Conservation (phyloP, 1,139 yeast genomes). For the Scheffersomyces cryptocercus region DNA sequence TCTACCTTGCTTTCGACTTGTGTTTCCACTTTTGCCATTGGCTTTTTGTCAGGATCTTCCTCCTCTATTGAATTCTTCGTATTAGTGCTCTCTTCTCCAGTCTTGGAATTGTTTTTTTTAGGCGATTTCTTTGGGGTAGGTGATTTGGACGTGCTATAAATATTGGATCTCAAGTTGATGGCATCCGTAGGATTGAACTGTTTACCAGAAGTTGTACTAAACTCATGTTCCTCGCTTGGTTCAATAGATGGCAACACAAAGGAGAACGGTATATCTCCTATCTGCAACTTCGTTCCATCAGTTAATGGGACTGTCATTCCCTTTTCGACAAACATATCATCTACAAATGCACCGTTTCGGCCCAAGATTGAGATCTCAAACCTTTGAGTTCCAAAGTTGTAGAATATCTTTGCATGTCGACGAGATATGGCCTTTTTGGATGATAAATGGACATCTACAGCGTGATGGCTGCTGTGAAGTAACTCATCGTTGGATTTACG, state of each 20-base stretch:
- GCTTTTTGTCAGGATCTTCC: background rate
- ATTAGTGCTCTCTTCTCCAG: conserved; percentile 8
- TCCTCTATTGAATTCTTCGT: background rate
- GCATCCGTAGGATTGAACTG: conserved; percentile 57
- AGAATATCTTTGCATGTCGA: conserved; percentile 90
- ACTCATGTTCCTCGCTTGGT: conserved; percentile 25
- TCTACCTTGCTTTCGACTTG: background rate
- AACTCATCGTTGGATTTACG: conserved; percentile 72
- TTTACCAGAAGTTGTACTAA: conserved; percentile 19
- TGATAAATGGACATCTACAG: conserved; percentile 90
- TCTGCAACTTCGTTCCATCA: conserved; percentile 84
- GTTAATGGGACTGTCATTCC: conserved; percentile 85
- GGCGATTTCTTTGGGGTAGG: conserved; percentile 14
- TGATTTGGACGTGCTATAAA: conserved; percentile 31
- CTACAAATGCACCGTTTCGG: conserved; percentile 94
- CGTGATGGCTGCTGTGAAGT: conserved; percentile 45
- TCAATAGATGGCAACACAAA: conserved; percentile 73
- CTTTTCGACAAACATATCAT: conserved; percentile 81
- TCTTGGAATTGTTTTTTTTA: conserved; percentile 11
- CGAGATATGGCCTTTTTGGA: conserved; percentile 89
- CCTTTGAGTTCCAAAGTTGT: conserved; percentile 91
- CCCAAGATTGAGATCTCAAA: conserved; percentile 91
- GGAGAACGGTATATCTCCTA: conserved; percentile 86
- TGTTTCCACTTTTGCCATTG: background rate
- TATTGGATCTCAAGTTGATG: conserved; percentile 48